phyloP scores from a whole-genome alignment of 1,284 basidiomycete genomes.

The Pyrrhoderma noxium region DNA sequence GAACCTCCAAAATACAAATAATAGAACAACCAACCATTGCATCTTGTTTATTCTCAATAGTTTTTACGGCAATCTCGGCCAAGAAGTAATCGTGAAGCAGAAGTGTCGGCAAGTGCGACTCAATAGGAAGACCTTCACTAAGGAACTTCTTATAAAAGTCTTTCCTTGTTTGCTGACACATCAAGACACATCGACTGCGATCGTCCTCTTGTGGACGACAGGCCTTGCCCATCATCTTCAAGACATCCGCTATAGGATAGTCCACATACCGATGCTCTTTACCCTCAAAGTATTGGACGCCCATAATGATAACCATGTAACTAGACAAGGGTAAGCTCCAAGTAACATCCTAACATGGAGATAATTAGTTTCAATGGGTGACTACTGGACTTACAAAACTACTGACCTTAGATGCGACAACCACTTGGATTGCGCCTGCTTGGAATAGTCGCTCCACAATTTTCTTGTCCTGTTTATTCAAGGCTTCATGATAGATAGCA shows the following conservation, averaged over 20 bases:
- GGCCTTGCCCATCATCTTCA: slow-evolving; percentile 98
- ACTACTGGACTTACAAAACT: too few species aligned
- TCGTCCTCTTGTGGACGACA: slow-evolving; percentile 85
- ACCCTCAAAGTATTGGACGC: slow-evolving; percentile 93
- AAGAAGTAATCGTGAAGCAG: slow-evolving; percentile 96
- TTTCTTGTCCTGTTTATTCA: slow-evolving; percentile 85
- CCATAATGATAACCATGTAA: slow-evolving; percentile 99
- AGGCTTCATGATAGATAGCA: slow-evolving; percentile 93
- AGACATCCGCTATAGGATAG: slow-evolving; percentile 94
- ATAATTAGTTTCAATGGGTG: slow-evolving; percentile 3
- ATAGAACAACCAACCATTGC: slow-evolving; percentile 63
- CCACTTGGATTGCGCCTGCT: slow-evolving; percentile 89
- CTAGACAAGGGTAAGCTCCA: slow-evolving; percentile 92
- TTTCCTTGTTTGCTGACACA: slow-evolving; percentile 95
- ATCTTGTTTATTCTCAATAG: slow-evolving; percentile 98
- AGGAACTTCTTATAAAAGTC: slow-evolving; percentile 99
- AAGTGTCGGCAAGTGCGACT: slow-evolving; percentile 85
- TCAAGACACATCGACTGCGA: slow-evolving; percentile 86
- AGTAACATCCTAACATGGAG: slow-evolving; percentile 66
- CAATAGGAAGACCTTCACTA: slow-evolving; percentile 94
- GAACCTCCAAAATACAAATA: neutral
- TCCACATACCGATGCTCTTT: slow-evolving; percentile 96
- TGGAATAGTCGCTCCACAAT: slow-evolving; percentile 93
- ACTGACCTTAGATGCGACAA: slow-evolving; percentile 93
- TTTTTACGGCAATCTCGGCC: slow-evolving; percentile 96